A percentile compares a stretch with the other conserved stretches of the same genome.
Evolutionary conservation across 345 rosid genomes (phyloP).

Genomic region (Sisymbrium altissimum): DNA sequence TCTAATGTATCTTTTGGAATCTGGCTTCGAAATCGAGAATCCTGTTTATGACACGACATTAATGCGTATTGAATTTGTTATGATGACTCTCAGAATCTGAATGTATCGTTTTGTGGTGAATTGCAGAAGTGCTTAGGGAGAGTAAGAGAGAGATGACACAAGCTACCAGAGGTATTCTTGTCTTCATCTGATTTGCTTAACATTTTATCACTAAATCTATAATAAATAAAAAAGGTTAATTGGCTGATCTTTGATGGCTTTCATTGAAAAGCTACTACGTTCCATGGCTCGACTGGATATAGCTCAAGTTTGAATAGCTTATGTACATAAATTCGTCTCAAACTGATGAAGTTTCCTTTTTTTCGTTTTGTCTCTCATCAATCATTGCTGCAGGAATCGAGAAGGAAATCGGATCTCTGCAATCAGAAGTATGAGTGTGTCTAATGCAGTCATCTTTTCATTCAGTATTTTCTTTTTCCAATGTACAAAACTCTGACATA

Average conservation of each 20-base stretch:
- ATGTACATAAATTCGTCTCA: not conserved
- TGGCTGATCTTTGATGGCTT: not conserved
- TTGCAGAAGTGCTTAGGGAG: conserved; percentile 84
- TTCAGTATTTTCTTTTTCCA: not conserved
- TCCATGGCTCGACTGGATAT: too few species aligned
- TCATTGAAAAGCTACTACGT: not conserved
- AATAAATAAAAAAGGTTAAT: not conserved
- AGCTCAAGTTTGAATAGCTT: not conserved
- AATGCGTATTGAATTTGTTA: not conserved
- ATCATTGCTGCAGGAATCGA: conserved; percentile 53
- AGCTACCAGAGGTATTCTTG: conserved; percentile 76
- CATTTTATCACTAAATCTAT: not conserved
- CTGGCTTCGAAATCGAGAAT: not conserved
- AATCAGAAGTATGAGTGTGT: conserved; percentile 58
- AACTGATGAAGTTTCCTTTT: not conserved
- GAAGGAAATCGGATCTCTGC: conserved; percentile 84
- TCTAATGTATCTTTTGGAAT: not conserved
- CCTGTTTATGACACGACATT: not conserved
- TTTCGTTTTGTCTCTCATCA: not conserved
- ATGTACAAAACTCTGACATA: not conserved
- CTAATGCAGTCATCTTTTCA: not conserved
- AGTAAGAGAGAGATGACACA: conserved; percentile 87
- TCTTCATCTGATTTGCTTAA: not conserved
- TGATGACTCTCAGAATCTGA: not conserved
- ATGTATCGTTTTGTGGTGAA: not conserved